Percentiles rank a stretch among this genome's conserved stretches.
Evolutionary conservation across 2,329 filamentous ascomycete genomes (phyloP).

Genomic region (Alternaria metachromatica): DNA sequence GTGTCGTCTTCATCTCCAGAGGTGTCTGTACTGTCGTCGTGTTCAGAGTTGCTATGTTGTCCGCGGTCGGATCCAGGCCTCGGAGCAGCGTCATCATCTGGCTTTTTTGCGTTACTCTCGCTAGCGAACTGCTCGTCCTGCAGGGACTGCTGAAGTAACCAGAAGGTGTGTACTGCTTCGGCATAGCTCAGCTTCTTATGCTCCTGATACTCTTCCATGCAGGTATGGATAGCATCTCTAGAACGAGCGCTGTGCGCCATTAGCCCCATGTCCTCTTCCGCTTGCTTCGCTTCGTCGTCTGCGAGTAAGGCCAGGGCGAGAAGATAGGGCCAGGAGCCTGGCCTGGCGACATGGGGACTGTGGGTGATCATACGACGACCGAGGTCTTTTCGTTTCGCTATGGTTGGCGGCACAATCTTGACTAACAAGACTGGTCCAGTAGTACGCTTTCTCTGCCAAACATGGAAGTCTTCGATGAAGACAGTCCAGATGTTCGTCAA

Average conservation of each 20-base stretch:
- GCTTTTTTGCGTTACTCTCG: background rate
- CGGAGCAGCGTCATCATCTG: background rate
- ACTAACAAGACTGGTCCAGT: background rate
- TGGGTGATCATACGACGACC: background rate
- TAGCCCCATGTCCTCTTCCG: background rate
- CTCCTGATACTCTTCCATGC: background rate
- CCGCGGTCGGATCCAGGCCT: background rate
- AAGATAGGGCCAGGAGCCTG: background rate
- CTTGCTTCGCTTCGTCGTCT: background rate
- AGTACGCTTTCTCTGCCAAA: background rate
- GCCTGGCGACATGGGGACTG: background rate
- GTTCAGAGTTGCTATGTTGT: background rate
- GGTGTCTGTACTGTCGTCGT: background rate
- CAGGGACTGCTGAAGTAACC: background rate
- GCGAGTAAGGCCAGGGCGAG: background rate
- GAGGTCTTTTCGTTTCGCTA: background rate
- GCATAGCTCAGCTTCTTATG: background rate
- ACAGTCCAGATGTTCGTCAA: background rate
- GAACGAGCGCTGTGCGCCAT: background rate
- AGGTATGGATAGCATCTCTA: background rate
- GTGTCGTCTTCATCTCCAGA: background rate
- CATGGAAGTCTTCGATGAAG: background rate
- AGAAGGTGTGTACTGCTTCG: background rate
- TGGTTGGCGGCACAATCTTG: background rate
- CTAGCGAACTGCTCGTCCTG: background rate